Evolutionary conservation across 768 basidiomycete genomes (phyloP).

Genomic region (Tylopilus rubrobrunneus): DNA sequence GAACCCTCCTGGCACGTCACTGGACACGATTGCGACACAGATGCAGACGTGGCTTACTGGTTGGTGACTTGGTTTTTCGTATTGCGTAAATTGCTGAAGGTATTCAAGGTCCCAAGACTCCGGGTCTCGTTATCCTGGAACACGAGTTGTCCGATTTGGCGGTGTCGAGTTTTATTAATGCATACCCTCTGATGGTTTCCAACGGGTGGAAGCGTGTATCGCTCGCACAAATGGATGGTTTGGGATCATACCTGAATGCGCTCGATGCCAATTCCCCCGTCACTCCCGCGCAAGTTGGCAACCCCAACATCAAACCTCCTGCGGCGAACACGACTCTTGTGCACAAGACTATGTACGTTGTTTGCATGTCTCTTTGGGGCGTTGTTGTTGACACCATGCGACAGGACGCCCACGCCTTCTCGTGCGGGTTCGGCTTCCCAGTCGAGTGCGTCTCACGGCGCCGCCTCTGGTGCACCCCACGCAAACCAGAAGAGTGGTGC

Average conservation of each 20-base stretch:
- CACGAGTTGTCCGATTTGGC: slow-evolving; percentile 69
- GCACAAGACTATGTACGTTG: slow-evolving; percentile 5
- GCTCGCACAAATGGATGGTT: slow-evolving; percentile 42
- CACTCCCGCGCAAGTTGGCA: slow-evolving; percentile 20
- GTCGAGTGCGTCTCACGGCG: slow-evolving; percentile 7
- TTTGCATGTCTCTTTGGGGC: background rate
- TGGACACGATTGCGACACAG: slow-evolving; percentile 40
- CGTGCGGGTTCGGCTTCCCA: slow-evolving; percentile 1
- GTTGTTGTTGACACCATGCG: background rate
- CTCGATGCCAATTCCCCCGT: slow-evolving; percentile 28
- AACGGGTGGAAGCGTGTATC: slow-evolving; percentile 72
- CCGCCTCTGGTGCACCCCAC: slow-evolving; percentile 21
- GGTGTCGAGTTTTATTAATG: slow-evolving; percentile 62
- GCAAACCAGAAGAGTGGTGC: slow-evolving; percentile 34
- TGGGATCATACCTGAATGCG: slow-evolving; percentile 47
- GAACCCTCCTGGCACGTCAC: slow-evolving; percentile 38
- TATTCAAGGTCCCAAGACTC: slow-evolving; percentile 55
- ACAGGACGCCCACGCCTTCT: slow-evolving; percentile 4
- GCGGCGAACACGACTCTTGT: slow-evolving; percentile 7
- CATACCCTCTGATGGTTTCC: slow-evolving; percentile 57
- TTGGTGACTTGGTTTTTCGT: slow-evolving; percentile 18
- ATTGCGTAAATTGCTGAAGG: slow-evolving; percentile 1
- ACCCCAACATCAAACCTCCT: slow-evolving; percentile 15
- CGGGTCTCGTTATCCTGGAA: slow-evolving; percentile 80
- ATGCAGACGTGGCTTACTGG: slow-evolving; percentile 59